phyloP scores from a whole-genome alignment of 495 filamentous ascomycete species.

The Podospora comata region DNA sequence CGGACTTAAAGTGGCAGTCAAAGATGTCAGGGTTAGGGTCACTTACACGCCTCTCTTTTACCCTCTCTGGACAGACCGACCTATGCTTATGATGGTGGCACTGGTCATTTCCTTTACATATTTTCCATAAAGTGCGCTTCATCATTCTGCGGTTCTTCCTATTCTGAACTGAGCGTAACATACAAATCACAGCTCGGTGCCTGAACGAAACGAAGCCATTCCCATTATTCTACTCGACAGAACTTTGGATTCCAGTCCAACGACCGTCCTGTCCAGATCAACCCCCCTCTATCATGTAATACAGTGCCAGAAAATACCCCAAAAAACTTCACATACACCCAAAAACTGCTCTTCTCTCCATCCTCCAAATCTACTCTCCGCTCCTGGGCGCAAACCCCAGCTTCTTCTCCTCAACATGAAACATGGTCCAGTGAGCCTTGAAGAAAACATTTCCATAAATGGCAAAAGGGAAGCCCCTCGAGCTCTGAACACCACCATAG shows the following conservation, averaged over 20 bases:
- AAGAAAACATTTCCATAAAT: conserved; percentile 85
- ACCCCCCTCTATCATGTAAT: neutral
- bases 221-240: neutral
- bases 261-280: neutral
- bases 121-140: no score
- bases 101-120: no score
- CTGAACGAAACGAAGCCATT: neutral
- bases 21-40: neutral
- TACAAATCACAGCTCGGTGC: neutral
- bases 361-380: neutral
- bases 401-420: conserved; percentile 53
- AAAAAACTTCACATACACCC: neutral
- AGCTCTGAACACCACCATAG: conserved; percentile 65
- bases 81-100: no score
- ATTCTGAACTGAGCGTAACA: neutral
- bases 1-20: neutral
- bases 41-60: neutral
- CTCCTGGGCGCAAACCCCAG: conserved; percentile 60
- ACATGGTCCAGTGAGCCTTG: conserved; percentile 78
- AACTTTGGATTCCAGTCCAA: neutral
- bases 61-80: neutral
- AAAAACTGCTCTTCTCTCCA: neutral
- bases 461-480: conserved; percentile 59
- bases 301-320: neutral
- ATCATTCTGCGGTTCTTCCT: neutral